Evolutionary conservation across 257 asterid species (phyloP).

Genomic region (Fraxinus cuspidata): DNA sequence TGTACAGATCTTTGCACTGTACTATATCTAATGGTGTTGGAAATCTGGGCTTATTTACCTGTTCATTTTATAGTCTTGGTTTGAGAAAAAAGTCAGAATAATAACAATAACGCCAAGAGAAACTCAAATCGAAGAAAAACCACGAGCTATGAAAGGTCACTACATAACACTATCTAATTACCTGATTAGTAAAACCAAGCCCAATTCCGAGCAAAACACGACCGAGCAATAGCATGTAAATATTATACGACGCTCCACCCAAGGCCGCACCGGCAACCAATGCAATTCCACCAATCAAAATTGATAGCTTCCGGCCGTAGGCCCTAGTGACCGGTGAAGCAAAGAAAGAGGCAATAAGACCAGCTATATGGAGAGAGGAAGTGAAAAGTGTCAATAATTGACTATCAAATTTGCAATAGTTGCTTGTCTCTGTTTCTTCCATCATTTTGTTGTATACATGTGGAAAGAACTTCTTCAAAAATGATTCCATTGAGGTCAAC

Average conservation of each 20-base stretch:
- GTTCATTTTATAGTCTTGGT: no score
- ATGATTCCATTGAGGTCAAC: conserved; percentile 55
- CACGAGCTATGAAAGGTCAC: background rate
- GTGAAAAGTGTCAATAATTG: conserved; percentile 46
- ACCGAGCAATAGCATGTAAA: conserved; percentile 50
- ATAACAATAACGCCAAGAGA: no score
- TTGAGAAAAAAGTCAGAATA: no score
- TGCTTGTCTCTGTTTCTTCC: conserved; percentile 32
- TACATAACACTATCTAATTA: background rate
- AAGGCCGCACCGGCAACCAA: conserved; percentile 47
- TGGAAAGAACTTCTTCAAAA: conserved; percentile 54
- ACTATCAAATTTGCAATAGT: conserved; percentile 59
- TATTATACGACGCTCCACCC: conserved; percentile 48
- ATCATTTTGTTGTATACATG: conserved; percentile 36
- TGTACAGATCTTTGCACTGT: no score
- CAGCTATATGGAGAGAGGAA: conserved; percentile 54
- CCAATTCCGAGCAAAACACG: conserved; percentile 57
- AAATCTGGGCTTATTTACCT: no score
- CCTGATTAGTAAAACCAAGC: conserved; percentile 67
- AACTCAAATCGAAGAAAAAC: no score
- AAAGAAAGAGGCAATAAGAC: conserved; percentile 46
- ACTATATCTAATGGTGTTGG: no score
- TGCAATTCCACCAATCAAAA: conserved; percentile 44
- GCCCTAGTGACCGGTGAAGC: conserved; percentile 49
- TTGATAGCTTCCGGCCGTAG: conserved; percentile 52